phyloP scores from a whole-genome alignment of 805 yeast genomes.

The Candida michaelii region DNA sequence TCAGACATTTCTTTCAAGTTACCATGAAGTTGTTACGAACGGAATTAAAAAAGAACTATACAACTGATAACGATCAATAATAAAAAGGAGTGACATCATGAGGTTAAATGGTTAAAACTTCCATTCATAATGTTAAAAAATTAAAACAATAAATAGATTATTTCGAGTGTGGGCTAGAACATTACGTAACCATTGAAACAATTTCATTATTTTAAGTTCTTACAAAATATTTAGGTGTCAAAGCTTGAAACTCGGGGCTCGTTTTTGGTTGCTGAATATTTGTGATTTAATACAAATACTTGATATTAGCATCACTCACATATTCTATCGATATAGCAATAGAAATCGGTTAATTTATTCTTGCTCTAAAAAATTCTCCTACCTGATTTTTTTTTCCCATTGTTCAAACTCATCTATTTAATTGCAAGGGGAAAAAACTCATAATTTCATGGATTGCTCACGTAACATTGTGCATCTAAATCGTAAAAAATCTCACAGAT shows the following conservation, averaged over 20 bases:
- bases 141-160: too few relatives aligned
- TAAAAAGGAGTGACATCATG: background rate
- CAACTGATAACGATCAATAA: too few relatives aligned
- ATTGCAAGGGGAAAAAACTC: background rate
- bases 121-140: too few relatives aligned
- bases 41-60: background rate
- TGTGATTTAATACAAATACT: too few relatives aligned
- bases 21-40: background rate
- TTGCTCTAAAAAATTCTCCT: background rate
- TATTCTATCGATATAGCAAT: background rate
- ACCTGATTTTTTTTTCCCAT: background rate
- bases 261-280: background rate
- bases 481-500: slow-evolving; percentile 3
- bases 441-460: slow-evolving; percentile 6
- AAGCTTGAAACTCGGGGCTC: background rate
- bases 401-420: background rate
- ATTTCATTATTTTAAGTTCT: background rate
- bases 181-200: background rate
- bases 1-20: background rate
- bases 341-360: background rate
- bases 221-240: background rate
- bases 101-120: too few relatives aligned
- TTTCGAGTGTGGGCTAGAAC: background rate
- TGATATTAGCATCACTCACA: too few relatives aligned
- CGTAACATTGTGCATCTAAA: slow-evolving; percentile 4